Conservation (phyloP, 371 early-diverging fungal species). For the Catenaria anguillulae region DNA sequence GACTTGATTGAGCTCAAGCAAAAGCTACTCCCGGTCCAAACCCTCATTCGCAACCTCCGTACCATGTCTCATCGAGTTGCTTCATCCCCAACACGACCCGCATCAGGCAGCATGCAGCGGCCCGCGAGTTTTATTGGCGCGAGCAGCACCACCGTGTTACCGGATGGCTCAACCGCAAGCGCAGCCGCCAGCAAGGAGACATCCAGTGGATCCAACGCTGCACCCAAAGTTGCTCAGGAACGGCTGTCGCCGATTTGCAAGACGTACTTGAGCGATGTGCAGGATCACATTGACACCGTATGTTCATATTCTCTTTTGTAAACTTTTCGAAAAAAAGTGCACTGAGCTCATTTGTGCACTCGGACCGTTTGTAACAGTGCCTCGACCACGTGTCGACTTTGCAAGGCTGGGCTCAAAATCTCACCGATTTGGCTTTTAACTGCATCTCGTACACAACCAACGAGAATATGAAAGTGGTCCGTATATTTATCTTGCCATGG, state of each 20-base stretch:
- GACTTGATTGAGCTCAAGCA: slow-evolving; percentile 22
- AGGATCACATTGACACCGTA: slow-evolving; percentile 25
- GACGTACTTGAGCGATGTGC: slow-evolving; percentile 25
- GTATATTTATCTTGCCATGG: slow-evolving; percentile 7
- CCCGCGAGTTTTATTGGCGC: no score
- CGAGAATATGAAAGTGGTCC: slow-evolving; percentile 23
- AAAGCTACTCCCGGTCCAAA: slow-evolving; percentile 21
- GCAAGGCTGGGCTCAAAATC: slow-evolving; percentile 17
- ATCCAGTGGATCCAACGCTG: not conserved
- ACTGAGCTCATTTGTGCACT: no score
- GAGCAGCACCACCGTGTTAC: no score
- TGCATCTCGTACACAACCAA: slow-evolving; percentile 25
- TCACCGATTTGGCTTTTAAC: slow-evolving; percentile 28
- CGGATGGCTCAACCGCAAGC: no score
- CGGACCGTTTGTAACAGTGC: no score
- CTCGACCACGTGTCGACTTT: slow-evolving; percentile 24
- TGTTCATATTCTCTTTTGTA: no score
- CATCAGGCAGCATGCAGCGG: no score
- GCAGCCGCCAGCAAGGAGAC: not conserved
- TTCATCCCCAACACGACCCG: slow-evolving; percentile 2
- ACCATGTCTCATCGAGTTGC: slow-evolving; percentile 13
- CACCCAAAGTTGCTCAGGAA: not conserved
- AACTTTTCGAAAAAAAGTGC: not conserved
- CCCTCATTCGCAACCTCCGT: slow-evolving; percentile 18
- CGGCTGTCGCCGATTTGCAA: slow-evolving; percentile 1